Conservation (phyloP, 345 rosid species). For the Nasturtium officinale region DNA sequence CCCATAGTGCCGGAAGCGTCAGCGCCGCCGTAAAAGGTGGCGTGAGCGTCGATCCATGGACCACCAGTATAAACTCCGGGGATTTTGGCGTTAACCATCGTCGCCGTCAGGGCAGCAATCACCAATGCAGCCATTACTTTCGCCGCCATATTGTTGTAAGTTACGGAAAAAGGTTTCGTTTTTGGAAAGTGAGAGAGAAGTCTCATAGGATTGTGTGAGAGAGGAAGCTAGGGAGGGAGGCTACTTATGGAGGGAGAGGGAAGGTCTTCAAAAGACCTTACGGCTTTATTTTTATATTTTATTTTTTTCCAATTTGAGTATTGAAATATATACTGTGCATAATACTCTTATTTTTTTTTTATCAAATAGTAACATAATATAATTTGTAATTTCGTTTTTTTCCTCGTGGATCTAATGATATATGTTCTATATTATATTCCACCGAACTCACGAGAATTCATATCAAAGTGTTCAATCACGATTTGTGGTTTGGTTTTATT, state of each 20-base stretch:
- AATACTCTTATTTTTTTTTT: not conserved
- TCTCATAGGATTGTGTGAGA: constrained; percentile 28
- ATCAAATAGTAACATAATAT: not conserved
- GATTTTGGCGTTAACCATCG: constrained; percentile 51
- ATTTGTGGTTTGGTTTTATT: not conserved
- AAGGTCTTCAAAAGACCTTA: constrained; percentile 15
- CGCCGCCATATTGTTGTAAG: constrained; percentile 33
- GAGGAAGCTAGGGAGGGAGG: constrained; percentile 19
- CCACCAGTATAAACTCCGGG: constrained; percentile 75
- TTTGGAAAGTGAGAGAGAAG: constrained; percentile 21
- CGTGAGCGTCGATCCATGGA: constrained; percentile 71
- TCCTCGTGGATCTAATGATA: constrained; percentile 17
- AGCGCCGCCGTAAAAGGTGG: constrained; percentile 81
- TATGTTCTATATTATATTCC: constrained; percentile 29
- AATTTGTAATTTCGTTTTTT: not conserved
- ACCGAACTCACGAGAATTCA: constrained; percentile 31
- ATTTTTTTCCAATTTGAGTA: not conserved
- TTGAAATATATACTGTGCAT: not conserved
- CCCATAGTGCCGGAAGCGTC: constrained; percentile 96
- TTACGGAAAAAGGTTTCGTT: not conserved
- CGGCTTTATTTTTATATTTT: constrained; percentile 19
- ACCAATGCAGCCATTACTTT: constrained; percentile 28
- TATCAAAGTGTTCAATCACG: constrained; percentile 2
- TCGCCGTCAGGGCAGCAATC: constrained; percentile 25
- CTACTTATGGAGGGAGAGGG: constrained; percentile 38